Base-by-base conservation (phyloP, 1,284 basidiomycete species). In the Puccinia polysora region DNA sequence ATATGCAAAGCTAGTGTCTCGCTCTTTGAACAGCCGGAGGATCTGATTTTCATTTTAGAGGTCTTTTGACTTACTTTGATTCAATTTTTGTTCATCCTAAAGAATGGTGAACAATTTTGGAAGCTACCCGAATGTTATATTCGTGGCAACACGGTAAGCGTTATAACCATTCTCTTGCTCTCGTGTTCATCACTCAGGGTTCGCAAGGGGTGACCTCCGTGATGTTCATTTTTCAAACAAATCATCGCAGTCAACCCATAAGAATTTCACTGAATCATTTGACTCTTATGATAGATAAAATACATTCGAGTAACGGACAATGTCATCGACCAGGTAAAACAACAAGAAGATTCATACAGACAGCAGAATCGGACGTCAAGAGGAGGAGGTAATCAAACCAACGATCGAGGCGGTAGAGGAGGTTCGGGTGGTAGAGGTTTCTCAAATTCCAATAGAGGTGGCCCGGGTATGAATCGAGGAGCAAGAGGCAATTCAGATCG, bases 81-180 rank as follows among this genome's bases (percentile, higher is more conserved):
- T 4, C 25, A 3, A 25, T 38, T 47, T 12, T 62, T 6, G 2
- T 1, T 43, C 4, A 40, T 18, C 40, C 0, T 18, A 49, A 68
- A 81, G 74, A 92, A 96, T 64, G 96, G 94, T 38, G 94, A 97
- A 80, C 85, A 87, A 77, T 99, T 99, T 81, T 98, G 93, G 92
- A 97, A 97, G 81, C 84, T 97, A 81, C 92, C 92, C 78, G 95
- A 98, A 82, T 95, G 93, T 78, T 98, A 98, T 80, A 91, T 98
- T 78, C 88, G 94, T 69, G 96, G 96, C 49, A 97, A 93, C 81
- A 97, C 95, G 76, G 79, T 80, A 74, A 58, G 77, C 38, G 18
- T 43, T 15, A 23, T 28, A 28, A 45, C 28, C 20, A 10, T 4
- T 38, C 34, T 47, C 34, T 47, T 25, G n/a, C 23, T 30, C 23